A percentile compares a stretch with the other conserved stretches of the same genome.
These are phyloP conservation scores for Thielaviopsis euricoi DNA, from an alignment of 2,329 filamentous ascomycete species.

Conservation along the genomic window DNA sequence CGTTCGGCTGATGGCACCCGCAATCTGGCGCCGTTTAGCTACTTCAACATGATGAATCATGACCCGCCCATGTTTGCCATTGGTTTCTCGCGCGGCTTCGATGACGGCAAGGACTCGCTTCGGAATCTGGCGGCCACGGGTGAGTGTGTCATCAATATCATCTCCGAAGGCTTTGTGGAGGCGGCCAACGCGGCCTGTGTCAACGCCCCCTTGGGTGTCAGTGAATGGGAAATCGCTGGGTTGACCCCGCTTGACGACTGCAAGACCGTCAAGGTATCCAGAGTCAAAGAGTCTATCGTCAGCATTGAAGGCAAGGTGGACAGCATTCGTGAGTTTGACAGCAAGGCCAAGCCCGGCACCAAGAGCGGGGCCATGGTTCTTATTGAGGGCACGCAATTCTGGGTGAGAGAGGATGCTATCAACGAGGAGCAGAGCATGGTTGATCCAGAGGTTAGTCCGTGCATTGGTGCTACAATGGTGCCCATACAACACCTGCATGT, in stretches of 20 bases:
- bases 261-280: conserved; percentile 47
- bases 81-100: conserved; percentile 29
- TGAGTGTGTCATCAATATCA: conserved; percentile 78
- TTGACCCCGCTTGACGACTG: conserved; percentile 52
- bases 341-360: conserved; percentile 49
- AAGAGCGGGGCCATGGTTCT: conserved; percentile 60
- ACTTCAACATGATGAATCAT: conserved; percentile 68
- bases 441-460: conserved; percentile 49
- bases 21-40: conserved; percentile 79
- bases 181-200: conserved; percentile 70
- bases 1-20: conserved; percentile 40
- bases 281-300: conserved; percentile 72
- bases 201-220: conserved; percentile 59
- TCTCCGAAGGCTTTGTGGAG: conserved; percentile 70
- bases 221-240: conserved; percentile 67
- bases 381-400: conserved; percentile 73
- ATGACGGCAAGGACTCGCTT: conserved; percentile 59
- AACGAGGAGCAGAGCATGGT: conserved; percentile 60
- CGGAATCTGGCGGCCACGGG: conserved; percentile 52
- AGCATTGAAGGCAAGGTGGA: conserved; percentile 67
- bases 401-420: conserved; percentile 76
- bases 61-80: conserved; percentile 72
- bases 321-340: conserved; percentile 62
- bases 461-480: no score
- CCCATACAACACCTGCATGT: neutral